Evolutionary conservation across 1,284 basidiomycete genomes (phyloP).

Genomic region (Ceratorhiza oryzae-sativae): DNA sequence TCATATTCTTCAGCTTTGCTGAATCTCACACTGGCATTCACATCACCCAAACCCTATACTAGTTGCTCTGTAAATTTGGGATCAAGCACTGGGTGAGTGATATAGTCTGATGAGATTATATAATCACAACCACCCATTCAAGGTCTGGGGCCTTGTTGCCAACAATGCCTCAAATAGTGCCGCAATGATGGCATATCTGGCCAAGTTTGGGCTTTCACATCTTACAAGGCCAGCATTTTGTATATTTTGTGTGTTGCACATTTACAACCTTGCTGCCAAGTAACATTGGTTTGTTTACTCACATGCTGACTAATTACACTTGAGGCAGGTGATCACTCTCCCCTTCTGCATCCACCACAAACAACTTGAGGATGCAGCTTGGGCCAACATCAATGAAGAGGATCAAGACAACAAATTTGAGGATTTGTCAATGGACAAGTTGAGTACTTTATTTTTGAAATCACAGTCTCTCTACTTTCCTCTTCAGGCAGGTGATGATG

Average conservation of each 20-base stretch:
- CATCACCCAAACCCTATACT: neutral
- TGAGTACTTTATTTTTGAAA: neutral
- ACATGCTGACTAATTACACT: neutral
- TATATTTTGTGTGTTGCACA: neutral
- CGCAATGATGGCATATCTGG: constrained; percentile 1
- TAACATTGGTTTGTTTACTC: neutral
- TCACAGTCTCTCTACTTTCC: neutral
- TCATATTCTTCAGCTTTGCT: neutral
- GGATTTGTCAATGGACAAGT: neutral
- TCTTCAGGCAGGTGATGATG: neutral
- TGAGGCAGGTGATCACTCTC: neutral
- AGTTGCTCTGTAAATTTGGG: neutral
- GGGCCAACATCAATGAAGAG: no score
- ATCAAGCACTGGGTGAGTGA: constrained; percentile 17
- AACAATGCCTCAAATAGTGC: constrained; percentile 14
- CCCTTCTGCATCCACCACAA: neutral
- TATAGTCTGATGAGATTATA: neutral
- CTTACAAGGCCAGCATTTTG: neutral
- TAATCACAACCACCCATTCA: neutral
- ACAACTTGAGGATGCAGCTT: no score
- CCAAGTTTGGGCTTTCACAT: neutral
- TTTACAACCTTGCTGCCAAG: neutral
- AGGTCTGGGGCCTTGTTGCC: constrained; percentile 1
- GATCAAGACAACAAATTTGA: no score
- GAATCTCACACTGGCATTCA: neutral